Percentiles rank a stretch among this genome's conserved stretches.
Conservation (phyloP, 108 stramenopile genomes). For the Ochromonas danica region DNA sequence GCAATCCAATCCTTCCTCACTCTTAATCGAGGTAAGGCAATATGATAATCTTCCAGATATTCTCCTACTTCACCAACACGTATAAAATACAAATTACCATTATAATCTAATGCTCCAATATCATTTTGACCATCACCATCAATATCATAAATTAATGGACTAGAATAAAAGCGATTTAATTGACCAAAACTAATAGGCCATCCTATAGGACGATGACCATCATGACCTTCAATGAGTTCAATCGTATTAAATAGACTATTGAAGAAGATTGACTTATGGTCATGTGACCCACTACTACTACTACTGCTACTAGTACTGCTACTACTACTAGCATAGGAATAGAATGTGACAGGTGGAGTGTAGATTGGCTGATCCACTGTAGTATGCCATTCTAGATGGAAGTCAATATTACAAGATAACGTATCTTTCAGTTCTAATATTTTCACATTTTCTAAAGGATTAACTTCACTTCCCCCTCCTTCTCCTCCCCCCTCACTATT, state of each 20-base stretch:
- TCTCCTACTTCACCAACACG: not conserved
- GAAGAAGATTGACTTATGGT: slow-evolving; percentile 21
- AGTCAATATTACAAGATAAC: no score
- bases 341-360: no score
- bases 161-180: not conserved
- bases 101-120: slow-evolving; percentile 23
- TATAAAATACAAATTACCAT: slow-evolving; percentile 34
- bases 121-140: slow-evolving; percentile 19
- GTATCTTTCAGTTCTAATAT: no score
- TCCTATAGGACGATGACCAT: slow-evolving; percentile 10
- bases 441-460: no score
- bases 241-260: not conserved
- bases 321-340: no score
- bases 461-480: no score
- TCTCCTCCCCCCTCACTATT: no score
- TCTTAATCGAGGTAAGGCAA: slow-evolving; percentile 10
- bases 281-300: no score
- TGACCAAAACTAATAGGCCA: slow-evolving; percentile 4
- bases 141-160: slow-evolving; percentile 26
- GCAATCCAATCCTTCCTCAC: slow-evolving; percentile 9
- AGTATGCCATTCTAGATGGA: no score
- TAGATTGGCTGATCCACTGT: no score
- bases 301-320: no score
- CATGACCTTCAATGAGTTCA: not conserved
- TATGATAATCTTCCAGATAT: slow-evolving; percentile 35